phyloP scores from a whole-genome alignment of 2,329 filamentous ascomycete genomes.

The Neopestalotiopsis sp. region DNA sequence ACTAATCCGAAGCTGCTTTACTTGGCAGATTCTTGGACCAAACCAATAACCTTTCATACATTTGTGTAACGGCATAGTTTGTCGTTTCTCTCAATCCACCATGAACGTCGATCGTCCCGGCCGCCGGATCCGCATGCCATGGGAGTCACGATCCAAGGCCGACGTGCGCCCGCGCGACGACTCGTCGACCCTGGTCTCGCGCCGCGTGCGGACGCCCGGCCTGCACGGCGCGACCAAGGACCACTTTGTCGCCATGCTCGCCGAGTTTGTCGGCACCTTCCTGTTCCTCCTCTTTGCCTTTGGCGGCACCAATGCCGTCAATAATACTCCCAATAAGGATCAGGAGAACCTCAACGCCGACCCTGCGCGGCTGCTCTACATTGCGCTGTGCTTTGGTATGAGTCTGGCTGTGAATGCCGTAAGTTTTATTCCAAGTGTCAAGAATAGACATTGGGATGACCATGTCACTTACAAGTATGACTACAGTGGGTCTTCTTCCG shows the following conservation, averaged over 20 bases:
- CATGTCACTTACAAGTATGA: background rate
- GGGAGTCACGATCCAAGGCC: constrained; percentile 6
- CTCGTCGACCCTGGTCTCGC: constrained; percentile 5
- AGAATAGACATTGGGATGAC: background rate
- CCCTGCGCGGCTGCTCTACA: constrained; percentile 30
- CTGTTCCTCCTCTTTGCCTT: constrained; percentile 50
- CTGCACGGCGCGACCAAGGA: constrained; percentile 7
- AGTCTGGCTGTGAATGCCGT: constrained; percentile 38
- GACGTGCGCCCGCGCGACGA: background rate
- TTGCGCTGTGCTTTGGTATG: constrained; percentile 36
- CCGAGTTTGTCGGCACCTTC: constrained; percentile 46
- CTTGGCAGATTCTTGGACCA: background rate
- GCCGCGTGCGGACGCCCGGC: background rate
- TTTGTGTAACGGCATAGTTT: background rate
- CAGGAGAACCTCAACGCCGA: constrained; percentile 6
- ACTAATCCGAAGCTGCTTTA: background rate
- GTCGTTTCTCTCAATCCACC: background rate
- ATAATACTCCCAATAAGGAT: constrained; percentile 14
- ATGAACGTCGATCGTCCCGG: constrained; percentile 19
- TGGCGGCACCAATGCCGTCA: constrained; percentile 39
- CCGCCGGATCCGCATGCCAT: constrained; percentile 14
- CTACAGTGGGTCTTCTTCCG: constrained; percentile 42
- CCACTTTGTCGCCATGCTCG: constrained; percentile 23
- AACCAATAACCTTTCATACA: background rate
- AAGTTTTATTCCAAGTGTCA: background rate